Percentiles rank a stretch among this genome's conserved stretches.
Evolutionary conservation across 2,329 filamentous ascomycete species (phyloP).

Genomic region (Monosporascus sp.): DNA sequence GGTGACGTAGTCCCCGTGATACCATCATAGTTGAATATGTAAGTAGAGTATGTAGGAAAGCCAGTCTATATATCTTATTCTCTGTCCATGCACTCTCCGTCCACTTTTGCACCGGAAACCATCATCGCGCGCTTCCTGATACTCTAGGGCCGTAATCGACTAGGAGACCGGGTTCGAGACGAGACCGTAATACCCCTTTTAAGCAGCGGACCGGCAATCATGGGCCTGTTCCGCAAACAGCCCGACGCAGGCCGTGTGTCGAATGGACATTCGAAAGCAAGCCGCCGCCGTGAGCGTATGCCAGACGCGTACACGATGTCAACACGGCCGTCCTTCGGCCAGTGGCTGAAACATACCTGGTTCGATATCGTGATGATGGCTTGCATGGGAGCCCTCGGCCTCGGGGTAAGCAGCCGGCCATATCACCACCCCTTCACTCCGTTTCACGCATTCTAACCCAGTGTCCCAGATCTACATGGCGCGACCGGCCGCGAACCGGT

Average conservation of each 20-base stretch:
- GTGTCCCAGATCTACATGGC: constrained; percentile 52
- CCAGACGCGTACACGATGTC: constrained; percentile 37
- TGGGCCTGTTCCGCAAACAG: not conserved
- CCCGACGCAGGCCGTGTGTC: not conserved
- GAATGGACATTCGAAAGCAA: constrained; percentile 1
- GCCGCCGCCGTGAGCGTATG: constrained; percentile 5
- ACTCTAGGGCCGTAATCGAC: not conserved
- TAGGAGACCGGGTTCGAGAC: not conserved
- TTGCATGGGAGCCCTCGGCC: constrained; percentile 58
- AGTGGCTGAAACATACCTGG: constrained; percentile 65
- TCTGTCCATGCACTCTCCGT: not conserved
- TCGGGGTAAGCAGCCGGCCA: constrained; percentile 48
- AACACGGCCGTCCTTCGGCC: constrained; percentile 55
- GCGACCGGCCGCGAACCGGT: constrained; percentile 60
- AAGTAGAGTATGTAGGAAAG: not conserved
- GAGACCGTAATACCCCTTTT: no score
- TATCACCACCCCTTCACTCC: not conserved
- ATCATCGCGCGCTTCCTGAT: not conserved
- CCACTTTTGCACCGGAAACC: not conserved
- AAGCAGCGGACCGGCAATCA: not conserved
- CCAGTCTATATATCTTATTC: not conserved
- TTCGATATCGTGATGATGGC: constrained; percentile 65
- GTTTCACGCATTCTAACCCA: not conserved
- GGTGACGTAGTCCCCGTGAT: not conserved
- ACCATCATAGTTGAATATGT: not conserved